phyloP scores from a whole-genome alignment of 2,329 filamentous ascomycete genomes.

The Xylariaceae sp. region DNA sequence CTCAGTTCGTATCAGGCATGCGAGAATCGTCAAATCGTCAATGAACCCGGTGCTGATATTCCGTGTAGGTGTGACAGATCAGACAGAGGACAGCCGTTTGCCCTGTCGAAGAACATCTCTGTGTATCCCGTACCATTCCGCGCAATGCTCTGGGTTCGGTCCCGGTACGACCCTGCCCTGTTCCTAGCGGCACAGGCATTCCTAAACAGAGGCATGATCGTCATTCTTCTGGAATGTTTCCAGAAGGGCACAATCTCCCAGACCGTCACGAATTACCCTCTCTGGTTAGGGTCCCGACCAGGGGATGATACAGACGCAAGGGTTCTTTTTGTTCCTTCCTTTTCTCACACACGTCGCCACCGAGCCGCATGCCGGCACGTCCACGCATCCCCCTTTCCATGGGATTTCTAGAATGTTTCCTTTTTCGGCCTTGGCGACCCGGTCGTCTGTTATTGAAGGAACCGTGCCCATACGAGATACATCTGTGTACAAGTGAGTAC shows the following conservation, averaged over 20 bases:
- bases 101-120: too few species aligned
- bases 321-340: neutral
- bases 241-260: neutral
- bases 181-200: neutral
- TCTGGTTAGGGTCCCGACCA: neutral
- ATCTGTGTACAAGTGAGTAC: neutral
- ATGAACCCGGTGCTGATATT: too few species aligned
- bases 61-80: too few species aligned
- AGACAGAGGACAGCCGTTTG: too few species aligned
- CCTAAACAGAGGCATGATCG: neutral
- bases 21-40: too few species aligned
- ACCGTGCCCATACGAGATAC: neutral
- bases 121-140: too few species aligned
- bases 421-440: conserved; percentile 6
- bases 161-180: too few species aligned
- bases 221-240: neutral
- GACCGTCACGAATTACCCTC: neutral
- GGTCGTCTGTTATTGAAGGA: too few species aligned
- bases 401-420: conserved; percentile 20
- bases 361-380: neutral
- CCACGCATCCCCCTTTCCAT: neutral
- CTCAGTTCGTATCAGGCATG: too few species aligned
- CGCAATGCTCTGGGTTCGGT: too few species aligned
- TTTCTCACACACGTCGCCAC: neutral
- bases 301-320: too few species aligned